Conservation (phyloP, 768 basidiomycete genomes). For the Tubosaeta sp. region DNA sequence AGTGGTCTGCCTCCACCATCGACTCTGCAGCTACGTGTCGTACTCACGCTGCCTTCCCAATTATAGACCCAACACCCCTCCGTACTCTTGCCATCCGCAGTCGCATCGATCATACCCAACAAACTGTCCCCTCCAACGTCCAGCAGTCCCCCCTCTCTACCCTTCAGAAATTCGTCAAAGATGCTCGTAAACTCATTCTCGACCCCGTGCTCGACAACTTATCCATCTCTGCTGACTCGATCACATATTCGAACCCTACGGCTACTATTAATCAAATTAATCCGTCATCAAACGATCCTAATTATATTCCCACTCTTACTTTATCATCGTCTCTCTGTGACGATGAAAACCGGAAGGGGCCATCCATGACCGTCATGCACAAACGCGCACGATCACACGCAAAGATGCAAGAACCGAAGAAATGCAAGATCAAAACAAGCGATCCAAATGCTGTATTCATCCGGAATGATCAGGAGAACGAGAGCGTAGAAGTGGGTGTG, state of each 20-base stretch:
- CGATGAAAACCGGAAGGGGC: constrained; percentile 22
- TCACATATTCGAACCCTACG: constrained; percentile 24
- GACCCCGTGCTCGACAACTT: constrained; percentile 37
- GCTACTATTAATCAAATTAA: constrained; percentile 26
- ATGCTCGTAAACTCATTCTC: constrained; percentile 46
- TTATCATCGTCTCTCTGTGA: constrained; percentile 31
- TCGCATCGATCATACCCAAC: constrained; percentile 35
- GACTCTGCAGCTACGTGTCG: not conserved
- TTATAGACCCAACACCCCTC: constrained; percentile 52
- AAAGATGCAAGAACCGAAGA: constrained; percentile 55
- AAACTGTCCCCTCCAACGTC: constrained; percentile 34
- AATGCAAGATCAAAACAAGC: constrained; percentile 40
- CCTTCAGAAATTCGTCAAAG: constrained; percentile 56
- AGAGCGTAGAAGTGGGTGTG: constrained; percentile 59
- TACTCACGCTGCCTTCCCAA: constrained; percentile 7
- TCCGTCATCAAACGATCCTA: constrained; percentile 21
- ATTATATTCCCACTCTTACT: constrained; percentile 15
- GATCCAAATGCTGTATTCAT: constrained; percentile 45
- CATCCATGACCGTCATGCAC: constrained; percentile 10
- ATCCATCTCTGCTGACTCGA: constrained; percentile 13
- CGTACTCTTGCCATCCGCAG: constrained; percentile 41
- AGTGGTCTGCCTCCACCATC: constrained; percentile 41
- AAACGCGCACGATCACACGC: constrained; percentile 44
- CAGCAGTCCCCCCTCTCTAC: constrained; percentile 47
- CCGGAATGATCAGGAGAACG: constrained; percentile 54